Conservation (phyloP, 768 basidiomycete genomes). For the Auricularia sp. region DNA sequence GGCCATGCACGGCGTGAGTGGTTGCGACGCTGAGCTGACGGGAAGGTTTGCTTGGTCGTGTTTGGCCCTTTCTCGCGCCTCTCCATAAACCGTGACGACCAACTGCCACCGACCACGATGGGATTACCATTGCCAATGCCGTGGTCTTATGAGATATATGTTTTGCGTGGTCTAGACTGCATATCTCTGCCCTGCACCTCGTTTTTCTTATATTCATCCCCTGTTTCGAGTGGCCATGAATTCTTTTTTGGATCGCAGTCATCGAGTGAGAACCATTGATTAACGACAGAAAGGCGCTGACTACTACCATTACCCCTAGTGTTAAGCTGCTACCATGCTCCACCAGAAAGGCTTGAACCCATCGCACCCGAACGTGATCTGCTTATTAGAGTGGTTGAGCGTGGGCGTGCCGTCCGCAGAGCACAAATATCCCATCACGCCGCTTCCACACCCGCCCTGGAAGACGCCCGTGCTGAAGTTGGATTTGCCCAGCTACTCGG, state of each 20-base stretch:
- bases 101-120: too few relatives aligned
- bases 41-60: not conserved
- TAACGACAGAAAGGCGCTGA: not conserved
- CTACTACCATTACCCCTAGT: not conserved
- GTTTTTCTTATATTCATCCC: too few relatives aligned
- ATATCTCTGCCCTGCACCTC: too few relatives aligned
- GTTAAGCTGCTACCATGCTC: not conserved
- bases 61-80: not conserved
- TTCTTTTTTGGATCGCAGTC: too few relatives aligned
- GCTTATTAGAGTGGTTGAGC: not conserved
- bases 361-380: not conserved
- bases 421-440: not conserved
- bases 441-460: not conserved
- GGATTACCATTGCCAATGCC: too few relatives aligned
- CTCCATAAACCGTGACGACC: not conserved
- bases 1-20: not conserved
- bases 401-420: not conserved
- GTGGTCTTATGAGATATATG: too few relatives aligned
- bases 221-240: too few relatives aligned
- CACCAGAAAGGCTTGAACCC: not conserved
- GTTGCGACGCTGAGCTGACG: not conserved
- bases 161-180: too few relatives aligned
- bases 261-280: not conserved
- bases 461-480: not conserved
- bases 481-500: not conserved